phyloP scores from a whole-genome alignment of 129 eudicot genomes.

The Flaveria linearis region DNA sequence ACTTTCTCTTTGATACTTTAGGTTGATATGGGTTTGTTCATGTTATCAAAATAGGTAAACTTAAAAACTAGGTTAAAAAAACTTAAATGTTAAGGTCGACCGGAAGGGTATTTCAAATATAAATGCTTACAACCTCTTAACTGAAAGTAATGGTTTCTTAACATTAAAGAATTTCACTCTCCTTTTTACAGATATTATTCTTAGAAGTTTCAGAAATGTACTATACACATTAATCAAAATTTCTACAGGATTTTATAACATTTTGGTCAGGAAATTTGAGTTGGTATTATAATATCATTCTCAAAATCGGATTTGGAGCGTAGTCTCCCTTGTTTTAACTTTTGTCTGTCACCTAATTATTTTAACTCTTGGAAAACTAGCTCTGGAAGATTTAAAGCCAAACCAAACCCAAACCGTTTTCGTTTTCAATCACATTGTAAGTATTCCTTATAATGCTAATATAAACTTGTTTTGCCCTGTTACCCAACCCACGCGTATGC shows the following conservation, averaged over 20 bases:
- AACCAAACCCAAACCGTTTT: not conserved
- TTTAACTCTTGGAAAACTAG: not conserved
- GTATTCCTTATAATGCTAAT: no score
- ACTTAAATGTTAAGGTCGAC: not conserved
- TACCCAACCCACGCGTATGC: not conserved
- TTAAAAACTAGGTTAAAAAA: not conserved
- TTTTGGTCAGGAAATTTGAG: not conserved
- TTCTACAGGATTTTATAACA: not conserved
- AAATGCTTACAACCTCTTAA: conserved; percentile 1
- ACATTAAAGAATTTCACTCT: not conserved
- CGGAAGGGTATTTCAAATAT: not conserved
- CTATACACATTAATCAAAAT: not conserved
- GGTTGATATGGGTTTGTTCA: not conserved
- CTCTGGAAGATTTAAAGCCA: not conserved
- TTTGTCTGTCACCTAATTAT: no score
- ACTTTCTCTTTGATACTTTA: not conserved
- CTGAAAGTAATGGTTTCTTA: not conserved
- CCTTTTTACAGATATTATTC: not conserved
- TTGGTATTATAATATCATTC: not conserved
- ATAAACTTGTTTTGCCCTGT: not conserved
- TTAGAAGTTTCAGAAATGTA: no score
- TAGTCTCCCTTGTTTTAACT: no score
- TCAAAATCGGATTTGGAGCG: not conserved
- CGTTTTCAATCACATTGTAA: no score
- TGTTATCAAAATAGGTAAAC: not conserved